Conservation (phyloP, 2,329 filamentous ascomycete genomes). For the Juglanconis oblonga region DNA sequence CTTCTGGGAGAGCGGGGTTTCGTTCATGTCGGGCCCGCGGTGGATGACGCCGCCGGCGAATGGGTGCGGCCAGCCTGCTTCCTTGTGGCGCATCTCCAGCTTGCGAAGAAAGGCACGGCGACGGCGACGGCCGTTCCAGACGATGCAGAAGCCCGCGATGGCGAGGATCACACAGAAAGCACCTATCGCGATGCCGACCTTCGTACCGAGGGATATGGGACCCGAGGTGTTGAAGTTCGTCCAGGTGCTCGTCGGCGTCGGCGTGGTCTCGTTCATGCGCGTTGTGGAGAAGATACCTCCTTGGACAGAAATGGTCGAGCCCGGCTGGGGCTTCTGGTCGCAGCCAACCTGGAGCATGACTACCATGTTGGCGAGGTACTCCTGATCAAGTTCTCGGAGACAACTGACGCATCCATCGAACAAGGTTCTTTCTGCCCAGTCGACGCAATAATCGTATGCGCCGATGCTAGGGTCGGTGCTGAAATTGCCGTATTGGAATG, state of each 20-base stretch:
- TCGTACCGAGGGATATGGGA: constrained; percentile 49
- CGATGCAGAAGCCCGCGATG: constrained; percentile 48
- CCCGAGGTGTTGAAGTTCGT: constrained; percentile 41
- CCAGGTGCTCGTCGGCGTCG: constrained; percentile 38
- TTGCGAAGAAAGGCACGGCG: constrained; percentile 49
- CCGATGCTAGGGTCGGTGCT: constrained; percentile 40
- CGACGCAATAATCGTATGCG: constrained; percentile 52
- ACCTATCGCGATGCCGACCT: constrained; percentile 57
- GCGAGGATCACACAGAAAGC: constrained; percentile 46
- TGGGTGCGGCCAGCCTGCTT: constrained; percentile 41
- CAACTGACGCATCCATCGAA: constrained; percentile 52
- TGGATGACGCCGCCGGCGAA: constrained; percentile 22
- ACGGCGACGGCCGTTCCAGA: constrained; percentile 55
- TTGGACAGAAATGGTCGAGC: constrained; percentile 45
- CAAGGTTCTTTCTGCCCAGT: constrained; percentile 47
- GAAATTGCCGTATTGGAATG: constrained; percentile 49
- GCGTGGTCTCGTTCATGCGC: constrained; percentile 47
- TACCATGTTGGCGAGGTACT: constrained; percentile 53
- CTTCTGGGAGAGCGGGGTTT: constrained; percentile 53
- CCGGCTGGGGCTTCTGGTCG: constrained; percentile 45
- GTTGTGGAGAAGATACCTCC: constrained; percentile 51
- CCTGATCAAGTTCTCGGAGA: constrained; percentile 33
- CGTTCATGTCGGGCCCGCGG: constrained; percentile 39
- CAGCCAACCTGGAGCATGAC: constrained; percentile 55
- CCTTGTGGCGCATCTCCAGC: constrained; percentile 38